Percentiles rank a stretch among this genome's conserved stretches.
Evolutionary conservation across 2,329 filamentous ascomycete species (phyloP).

Genomic region (Alternaria novae-zelandiae): DNA sequence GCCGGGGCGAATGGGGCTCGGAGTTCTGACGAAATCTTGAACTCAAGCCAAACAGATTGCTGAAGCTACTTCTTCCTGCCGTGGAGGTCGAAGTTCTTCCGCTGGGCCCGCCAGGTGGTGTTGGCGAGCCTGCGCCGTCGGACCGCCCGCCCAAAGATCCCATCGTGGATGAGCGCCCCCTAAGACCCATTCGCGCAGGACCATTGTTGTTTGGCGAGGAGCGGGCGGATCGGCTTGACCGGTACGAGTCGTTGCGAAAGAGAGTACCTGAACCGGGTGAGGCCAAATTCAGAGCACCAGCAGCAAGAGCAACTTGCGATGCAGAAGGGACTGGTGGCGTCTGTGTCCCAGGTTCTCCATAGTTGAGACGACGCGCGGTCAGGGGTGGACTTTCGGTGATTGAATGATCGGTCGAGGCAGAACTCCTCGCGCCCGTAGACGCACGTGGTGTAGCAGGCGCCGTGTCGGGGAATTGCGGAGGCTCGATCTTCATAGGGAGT

Average conservation of each 20-base stretch:
- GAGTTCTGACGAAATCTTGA: conserved; percentile 81
- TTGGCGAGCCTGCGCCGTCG: conserved; percentile 71
- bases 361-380: conserved; percentile 41
- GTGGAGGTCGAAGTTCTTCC: conserved; percentile 81
- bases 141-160: conserved; percentile 79
- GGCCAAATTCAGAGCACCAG: conserved; percentile 54
- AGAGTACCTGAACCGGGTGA: conserved; percentile 55
- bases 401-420: conserved; percentile 41
- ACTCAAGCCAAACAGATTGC: conserved; percentile 80
- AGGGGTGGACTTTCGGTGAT: conserved; percentile 46
- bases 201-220: conserved; percentile 65
- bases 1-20: conserved; percentile 66
- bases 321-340: conserved; percentile 56
- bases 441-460: conserved; percentile 55
- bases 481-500: conserved; percentile 75
- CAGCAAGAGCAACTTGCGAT: conserved; percentile 60
- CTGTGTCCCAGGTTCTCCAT: conserved; percentile 36
- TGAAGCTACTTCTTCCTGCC: conserved; percentile 87
- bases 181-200: conserved; percentile 64
- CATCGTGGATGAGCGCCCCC: conserved; percentile 87
- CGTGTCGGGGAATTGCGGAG: conserved; percentile 53
- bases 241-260: conserved; percentile 65
- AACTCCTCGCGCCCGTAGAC: conserved; percentile 48
- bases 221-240: conserved; percentile 69
- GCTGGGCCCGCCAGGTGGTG: conserved; percentile 52